Evolutionary conservation across 2,329 filamentous ascomycete genomes (phyloP), one percentile per base, ranked within the genome.

Genomic region (Phyllosticta citriasiana): DNA sequence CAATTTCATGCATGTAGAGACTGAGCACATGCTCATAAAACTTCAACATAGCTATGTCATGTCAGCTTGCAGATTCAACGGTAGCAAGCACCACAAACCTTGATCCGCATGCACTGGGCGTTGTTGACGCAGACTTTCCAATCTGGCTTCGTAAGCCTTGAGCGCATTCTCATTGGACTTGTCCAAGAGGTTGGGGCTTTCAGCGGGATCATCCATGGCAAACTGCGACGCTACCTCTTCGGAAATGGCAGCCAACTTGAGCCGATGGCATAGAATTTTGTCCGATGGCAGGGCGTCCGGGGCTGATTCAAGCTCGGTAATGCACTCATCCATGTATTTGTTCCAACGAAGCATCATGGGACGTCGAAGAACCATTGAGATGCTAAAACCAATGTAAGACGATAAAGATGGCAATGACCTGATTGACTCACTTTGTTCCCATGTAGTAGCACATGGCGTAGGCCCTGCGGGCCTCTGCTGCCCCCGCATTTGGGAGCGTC

Each of bases 321-420:
- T 70, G 65, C 81, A 84, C 66, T 87, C 83, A 55, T 84, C 81
- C 77, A 85, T 84, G 68, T 86, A 86, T 30, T 83, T 78, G 26
- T 79, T 81, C 82, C 83, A 86, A 16, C 82, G 80, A 19, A 85
- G 74, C 2, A 86, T 74, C 50, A 84, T 82, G 0, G 82, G 79
- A 14, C 84, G 78, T 51, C 84, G 76, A 47, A 86, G 72, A 9
- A 84, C 79, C 76, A 84, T 83, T 16, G 83, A 78, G 9, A 80
- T 80, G 66, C 82, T 84, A 64, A 67, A 4, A 50, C 19, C 7
- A 16, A 10, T 22, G 51, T 33, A 51, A 47, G 24, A 16, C 5
- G n/a, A 6, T 22, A 12, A 51, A 9, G n/a, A 1, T 33, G 4
- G 19, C 30, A 68, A 57, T 67, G 62, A 53, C 58, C 16, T 26